Conservation (phyloP, 129 eudicot genomes). For the Centrapalus pauciflorus region DNA sequence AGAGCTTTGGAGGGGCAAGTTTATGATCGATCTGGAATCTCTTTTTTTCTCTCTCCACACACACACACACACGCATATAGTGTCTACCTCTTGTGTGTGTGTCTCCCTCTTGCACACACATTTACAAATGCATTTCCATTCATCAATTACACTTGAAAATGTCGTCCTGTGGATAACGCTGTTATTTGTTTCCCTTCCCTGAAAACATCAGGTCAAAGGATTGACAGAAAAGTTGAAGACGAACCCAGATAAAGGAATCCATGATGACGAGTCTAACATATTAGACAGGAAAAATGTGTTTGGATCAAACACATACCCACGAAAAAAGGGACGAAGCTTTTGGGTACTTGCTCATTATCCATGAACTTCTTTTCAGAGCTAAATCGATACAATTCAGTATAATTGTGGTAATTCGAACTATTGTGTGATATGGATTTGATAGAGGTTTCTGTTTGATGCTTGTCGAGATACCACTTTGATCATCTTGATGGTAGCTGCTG, state of each 20-base stretch:
- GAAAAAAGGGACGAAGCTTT: slow-evolving; percentile 86
- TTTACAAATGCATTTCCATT: not conserved
- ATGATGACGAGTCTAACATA: slow-evolving; percentile 61
- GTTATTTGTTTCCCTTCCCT: slow-evolving; percentile 3
- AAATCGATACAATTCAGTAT: not conserved
- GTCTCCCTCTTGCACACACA: too few species aligned
- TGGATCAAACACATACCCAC: slow-evolving; percentile 93
- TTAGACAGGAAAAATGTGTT: slow-evolving; percentile 50
- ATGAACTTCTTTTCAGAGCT: not conserved
- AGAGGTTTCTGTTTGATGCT: slow-evolving; percentile 87
- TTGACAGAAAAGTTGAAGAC: slow-evolving; percentile 66
- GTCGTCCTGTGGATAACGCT: not conserved
- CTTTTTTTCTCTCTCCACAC: not conserved
- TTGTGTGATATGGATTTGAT: slow-evolving; percentile 2
- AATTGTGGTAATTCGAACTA: not conserved
- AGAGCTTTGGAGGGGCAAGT: slow-evolving; percentile 76
- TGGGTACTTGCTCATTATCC: slow-evolving; percentile 43
- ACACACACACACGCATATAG: not conserved
- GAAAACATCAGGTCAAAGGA: slow-evolving; percentile 51
- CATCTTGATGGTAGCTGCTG: slow-evolving; percentile 96
- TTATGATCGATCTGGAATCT: not conserved
- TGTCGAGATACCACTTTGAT: slow-evolving; percentile 81
- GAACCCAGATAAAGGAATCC: slow-evolving; percentile 59
- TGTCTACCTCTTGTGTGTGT: too few species aligned
- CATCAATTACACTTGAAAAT: not conserved